phyloP scores from a whole-genome alignment of 371 early-diverging fungal genomes.

The Mucor ambiguus region DNA sequence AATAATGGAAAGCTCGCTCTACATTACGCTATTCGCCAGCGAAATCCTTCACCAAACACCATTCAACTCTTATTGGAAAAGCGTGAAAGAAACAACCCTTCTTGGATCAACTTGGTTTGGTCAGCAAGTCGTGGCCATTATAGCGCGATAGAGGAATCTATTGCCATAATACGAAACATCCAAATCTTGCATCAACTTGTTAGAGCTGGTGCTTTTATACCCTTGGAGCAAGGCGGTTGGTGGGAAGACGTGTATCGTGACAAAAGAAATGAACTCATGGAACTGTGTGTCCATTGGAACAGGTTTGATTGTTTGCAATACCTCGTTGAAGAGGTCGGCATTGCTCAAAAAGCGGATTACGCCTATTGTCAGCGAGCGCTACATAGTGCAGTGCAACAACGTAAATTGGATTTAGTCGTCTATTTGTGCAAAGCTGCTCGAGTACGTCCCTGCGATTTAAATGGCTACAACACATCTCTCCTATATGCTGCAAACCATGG shows the following conservation, averaged over 20 bases:
- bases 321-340: constrained; percentile 22
- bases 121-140: neutral
- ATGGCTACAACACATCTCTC: constrained; percentile 30
- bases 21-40: constrained; percentile 44
- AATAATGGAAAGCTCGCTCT: constrained; percentile 62
- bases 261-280: constrained; percentile 33
- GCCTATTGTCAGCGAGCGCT: constrained; percentile 37
- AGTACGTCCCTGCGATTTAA: constrained; percentile 28
- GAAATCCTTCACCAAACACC: constrained; percentile 37
- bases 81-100: constrained; percentile 12
- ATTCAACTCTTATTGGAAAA: constrained; percentile 57
- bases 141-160: constrained; percentile 20
- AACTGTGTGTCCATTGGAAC: constrained; percentile 45
- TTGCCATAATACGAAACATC: constrained; percentile 31
- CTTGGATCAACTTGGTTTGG: constrained; percentile 9
- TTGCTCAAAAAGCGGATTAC: constrained; percentile 26
- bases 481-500: constrained; percentile 52
- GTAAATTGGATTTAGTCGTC: constrained; percentile 45
- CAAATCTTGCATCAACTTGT: constrained; percentile 23
- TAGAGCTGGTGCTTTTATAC: constrained; percentile 12
- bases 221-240: constrained; percentile 2
- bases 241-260: neutral
- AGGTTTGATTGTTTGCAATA: constrained; percentile 34
- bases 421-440: constrained; percentile 27
- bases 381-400: constrained; percentile 42